phyloP scores from a whole-genome alignment of 1,284 basidiomycete genomes.

The Neonothopanus nambi region DNA sequence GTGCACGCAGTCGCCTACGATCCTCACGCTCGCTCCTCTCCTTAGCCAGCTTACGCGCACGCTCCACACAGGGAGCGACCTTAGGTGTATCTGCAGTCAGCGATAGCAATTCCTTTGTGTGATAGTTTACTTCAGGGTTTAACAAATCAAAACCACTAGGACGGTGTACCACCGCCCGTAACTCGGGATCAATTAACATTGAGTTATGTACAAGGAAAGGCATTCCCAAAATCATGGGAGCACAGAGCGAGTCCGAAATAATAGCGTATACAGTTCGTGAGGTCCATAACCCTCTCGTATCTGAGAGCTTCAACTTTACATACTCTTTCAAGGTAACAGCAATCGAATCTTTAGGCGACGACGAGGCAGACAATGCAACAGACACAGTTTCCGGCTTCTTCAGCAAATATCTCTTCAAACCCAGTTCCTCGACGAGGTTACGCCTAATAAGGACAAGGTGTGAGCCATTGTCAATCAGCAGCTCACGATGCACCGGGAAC shows the following conservation, averaged over 20 bases:
- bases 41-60: not conserved
- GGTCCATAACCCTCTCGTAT: not conserved
- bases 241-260: not conserved
- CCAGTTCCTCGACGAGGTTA: not conserved
- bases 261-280: not conserved
- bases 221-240: conserved; percentile 26
- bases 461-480: not conserved
- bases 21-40: not conserved
- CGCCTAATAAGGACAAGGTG: not conserved
- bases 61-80: too few species aligned
- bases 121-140: too few species aligned
- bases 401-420: not conserved
- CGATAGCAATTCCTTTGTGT: too few species aligned
- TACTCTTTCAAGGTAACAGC: not conserved
- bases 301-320: not conserved
- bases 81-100: too few species aligned
- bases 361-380: not conserved
- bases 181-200: conserved; percentile 24
- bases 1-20: not conserved
- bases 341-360: not conserved
- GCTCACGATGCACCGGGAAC: too few species aligned
- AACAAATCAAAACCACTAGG: conserved; percentile 23
- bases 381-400: not conserved
- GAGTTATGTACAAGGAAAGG: conserved; percentile 24
- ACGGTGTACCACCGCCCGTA: conserved; percentile 22